A percentile compares a stretch with the other conserved stretches of the same genome.
These are phyloP conservation scores for Coemansia sp. DNA, from an alignment of 192 early-diverging fungal species.

Conservation along the genomic window DNA sequence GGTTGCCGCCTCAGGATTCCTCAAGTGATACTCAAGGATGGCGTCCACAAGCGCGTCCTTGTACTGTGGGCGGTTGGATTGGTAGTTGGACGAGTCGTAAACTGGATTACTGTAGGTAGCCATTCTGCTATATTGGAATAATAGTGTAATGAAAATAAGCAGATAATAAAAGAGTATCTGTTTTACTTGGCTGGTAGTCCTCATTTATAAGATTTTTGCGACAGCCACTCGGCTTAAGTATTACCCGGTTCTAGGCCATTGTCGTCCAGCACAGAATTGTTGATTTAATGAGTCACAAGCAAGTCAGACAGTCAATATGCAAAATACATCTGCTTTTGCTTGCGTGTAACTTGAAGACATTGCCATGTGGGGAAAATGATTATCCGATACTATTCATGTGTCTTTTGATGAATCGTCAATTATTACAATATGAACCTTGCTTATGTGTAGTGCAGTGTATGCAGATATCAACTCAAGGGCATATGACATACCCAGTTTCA, in stretches of 20 bases:
- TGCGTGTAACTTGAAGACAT: background rate
- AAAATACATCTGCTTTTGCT: background rate
- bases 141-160: too few species aligned
- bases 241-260: constrained; percentile 8
- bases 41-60: constrained; percentile 27
- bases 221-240: background rate
- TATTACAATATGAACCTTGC: too few species aligned
- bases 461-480: too few species aligned
- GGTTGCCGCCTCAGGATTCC: constrained; percentile 21
- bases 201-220: background rate
- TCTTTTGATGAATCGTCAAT: background rate
- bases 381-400: background rate
- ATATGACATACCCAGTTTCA: too few species aligned
- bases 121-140: constrained; percentile 23
- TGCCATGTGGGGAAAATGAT: background rate
- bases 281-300: background rate
- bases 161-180: background rate
- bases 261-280: background rate
- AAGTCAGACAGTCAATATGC: background rate
- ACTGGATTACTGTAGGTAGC: constrained; percentile 20
- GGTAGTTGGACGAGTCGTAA: constrained; percentile 39
- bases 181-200: too few species aligned
- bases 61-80: constrained; percentile 39
- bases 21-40: constrained; percentile 36
- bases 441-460: too few species aligned